A percentile compares a stretch with the other conserved stretches of the same genome.
These are phyloP conservation scores for Myrica gale DNA, from an alignment of 306 rosid species.

Conservation along the genomic window DNA sequence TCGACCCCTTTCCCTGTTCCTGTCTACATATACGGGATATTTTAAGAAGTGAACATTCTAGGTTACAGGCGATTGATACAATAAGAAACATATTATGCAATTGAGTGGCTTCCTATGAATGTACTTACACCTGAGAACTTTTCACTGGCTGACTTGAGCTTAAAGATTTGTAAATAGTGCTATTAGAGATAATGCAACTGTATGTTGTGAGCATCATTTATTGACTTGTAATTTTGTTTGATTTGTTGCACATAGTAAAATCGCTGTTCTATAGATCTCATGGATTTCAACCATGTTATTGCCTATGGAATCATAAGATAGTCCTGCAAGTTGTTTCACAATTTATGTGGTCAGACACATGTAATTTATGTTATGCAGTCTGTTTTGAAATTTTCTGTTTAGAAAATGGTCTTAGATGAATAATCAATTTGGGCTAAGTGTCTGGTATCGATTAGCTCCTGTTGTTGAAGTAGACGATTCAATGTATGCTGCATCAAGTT, in stretches of 20 bases:
- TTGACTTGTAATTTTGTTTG: neutral
- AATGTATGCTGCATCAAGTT: conserved; percentile 33
- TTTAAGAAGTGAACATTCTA: neutral
- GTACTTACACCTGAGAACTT: neutral
- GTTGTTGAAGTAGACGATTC: conserved; percentile 20
- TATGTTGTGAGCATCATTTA: neutral
- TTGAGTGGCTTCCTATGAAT: neutral
- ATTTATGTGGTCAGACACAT: neutral
- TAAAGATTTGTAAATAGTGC: neutral
- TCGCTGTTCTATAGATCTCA: neutral
- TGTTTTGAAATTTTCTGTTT: conserved; percentile 14
- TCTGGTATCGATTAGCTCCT: conserved; percentile 8
- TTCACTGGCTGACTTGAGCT: conserved; percentile 1
- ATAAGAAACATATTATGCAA: neutral
- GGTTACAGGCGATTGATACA: neutral
- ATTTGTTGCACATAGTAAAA: neutral
- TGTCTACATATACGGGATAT: no score
- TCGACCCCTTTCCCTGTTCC: no score
- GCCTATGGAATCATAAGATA: neutral
- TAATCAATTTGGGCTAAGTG: conserved; percentile 15
- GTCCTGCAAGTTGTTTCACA: neutral
- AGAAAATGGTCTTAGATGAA: conserved; percentile 17
- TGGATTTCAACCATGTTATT: neutral
- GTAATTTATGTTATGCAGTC: neutral
- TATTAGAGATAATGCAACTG: no score